A percentile compares a stretch with the other conserved stretches of the same genome.
Conservation (phyloP, 768 basidiomycete species). For the Lentinula boryana region DNA sequence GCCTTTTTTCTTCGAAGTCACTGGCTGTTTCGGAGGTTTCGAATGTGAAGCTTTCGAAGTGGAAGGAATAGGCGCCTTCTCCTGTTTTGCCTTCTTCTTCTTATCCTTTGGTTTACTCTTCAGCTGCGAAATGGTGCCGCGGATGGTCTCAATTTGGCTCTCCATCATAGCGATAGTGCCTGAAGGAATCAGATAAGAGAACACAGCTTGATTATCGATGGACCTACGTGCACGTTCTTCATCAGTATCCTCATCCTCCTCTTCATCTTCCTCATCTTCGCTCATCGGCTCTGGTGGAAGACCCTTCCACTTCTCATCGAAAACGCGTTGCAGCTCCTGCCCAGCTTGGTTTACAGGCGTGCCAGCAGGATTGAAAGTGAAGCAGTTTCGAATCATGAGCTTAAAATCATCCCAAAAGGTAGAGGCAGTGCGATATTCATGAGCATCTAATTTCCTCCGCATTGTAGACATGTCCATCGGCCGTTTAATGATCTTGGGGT, state of each 20-base stretch:
- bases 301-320: constrained; percentile 87
- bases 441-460: constrained; percentile 72
- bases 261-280: constrained; percentile 55
- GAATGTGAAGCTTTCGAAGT: constrained; percentile 49
- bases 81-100: constrained; percentile 68
- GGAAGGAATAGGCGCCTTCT: constrained; percentile 47
- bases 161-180: constrained; percentile 76
- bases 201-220: constrained; percentile 3
- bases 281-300: constrained; percentile 59
- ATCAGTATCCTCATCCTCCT: constrained; percentile 59
- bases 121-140: constrained; percentile 57
- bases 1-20: constrained; percentile 49
- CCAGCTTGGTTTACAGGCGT: constrained; percentile 87
- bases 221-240: constrained; percentile 66
- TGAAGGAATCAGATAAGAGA: constrained; percentile 24
- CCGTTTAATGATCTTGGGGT: constrained; percentile 83
- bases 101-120: constrained; percentile 59
- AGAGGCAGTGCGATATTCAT: constrained; percentile 70
- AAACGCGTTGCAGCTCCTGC: constrained; percentile 75
- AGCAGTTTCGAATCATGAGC: constrained; percentile 93
- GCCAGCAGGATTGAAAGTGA: constrained; percentile 84
- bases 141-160: constrained; percentile 74
- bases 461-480: constrained; percentile 96
- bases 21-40: constrained; percentile 37
- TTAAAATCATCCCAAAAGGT: constrained; percentile 90